Percentiles rank a stretch among this genome's conserved stretches.
phyloP scores from a whole-genome alignment of 129 eudicot species.

The Centaurea solstitialis region DNA sequence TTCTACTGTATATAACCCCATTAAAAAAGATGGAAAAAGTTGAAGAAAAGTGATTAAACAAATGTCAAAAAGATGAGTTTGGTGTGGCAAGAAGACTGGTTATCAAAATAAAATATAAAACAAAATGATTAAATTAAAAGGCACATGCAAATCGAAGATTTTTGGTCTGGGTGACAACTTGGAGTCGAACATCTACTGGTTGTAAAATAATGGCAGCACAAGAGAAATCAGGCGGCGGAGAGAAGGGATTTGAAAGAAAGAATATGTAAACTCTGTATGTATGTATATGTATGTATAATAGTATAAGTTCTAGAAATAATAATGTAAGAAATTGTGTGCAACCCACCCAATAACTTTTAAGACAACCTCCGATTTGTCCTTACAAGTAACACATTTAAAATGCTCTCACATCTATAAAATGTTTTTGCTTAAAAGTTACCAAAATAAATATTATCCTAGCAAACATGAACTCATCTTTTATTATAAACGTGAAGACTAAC shows the following conservation, averaged over 20 bases:
- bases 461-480: no score
- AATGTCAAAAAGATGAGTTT: not conserved
- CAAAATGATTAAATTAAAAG: not conserved
- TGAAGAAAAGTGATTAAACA: not conserved
- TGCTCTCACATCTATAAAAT: no score
- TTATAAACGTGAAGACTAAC: no score
- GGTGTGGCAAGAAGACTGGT: not conserved
- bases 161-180: not conserved
- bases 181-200: not conserved
- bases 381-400: no score
- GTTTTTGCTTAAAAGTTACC: no score
- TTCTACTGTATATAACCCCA: not conserved
- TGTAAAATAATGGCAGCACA: not conserved
- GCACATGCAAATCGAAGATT: not conserved
- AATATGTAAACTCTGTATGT: no score
- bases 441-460: no score
- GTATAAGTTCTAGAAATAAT: no score
- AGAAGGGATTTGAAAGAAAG: not conserved
- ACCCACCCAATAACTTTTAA: no score
- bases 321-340: no score
- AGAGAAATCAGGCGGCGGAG: not conserved
- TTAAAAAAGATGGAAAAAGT: not conserved
- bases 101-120: not conserved
- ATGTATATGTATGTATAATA: no score
- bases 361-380: no score